A percentile compares a stretch with the other conserved stretches of the same genome.
These are phyloP conservation scores for Phyllachora maydis DNA, from an alignment of 2,329 filamentous ascomycete species.

Conservation along the genomic window DNA sequence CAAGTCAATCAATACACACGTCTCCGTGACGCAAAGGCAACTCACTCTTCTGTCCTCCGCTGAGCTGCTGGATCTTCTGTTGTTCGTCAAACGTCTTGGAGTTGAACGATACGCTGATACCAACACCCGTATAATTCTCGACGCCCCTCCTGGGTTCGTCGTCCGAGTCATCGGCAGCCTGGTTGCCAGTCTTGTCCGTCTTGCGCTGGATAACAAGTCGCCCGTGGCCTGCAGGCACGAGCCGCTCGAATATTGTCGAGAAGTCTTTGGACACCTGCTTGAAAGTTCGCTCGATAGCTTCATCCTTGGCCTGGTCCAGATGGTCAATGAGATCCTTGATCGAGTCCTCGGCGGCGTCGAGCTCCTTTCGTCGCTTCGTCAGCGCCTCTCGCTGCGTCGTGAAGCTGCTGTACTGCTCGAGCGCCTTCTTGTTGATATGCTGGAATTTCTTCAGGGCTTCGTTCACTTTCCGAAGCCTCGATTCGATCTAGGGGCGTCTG, in stretches of 20 bases:
- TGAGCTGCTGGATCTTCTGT: slow-evolving; percentile 91
- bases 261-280: slow-evolving; percentile 94
- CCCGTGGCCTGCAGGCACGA: slow-evolving; percentile 85
- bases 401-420: slow-evolving; percentile 97
- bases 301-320: slow-evolving; percentile 87
- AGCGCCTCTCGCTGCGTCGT: slow-evolving; percentile 79
- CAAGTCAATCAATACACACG: too few relatives aligned
- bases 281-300: slow-evolving; percentile 95
- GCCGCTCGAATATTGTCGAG: slow-evolving; percentile 76
- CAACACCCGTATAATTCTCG: slow-evolving; percentile 91
- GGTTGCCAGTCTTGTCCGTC: slow-evolving; percentile 44
- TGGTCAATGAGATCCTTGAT: slow-evolving; percentile 87
- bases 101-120: slow-evolving; percentile 96
- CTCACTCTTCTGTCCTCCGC: slow-evolving; percentile 92
- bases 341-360: slow-evolving; percentile 67
- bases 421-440: slow-evolving; percentile 98
- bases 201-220: slow-evolving; percentile 83
- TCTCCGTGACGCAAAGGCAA: not conserved
- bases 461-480: slow-evolving; percentile 74
- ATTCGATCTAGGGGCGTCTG: slow-evolving; percentile 18
- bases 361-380: slow-evolving; percentile 64
- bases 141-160: slow-evolving; percentile 51
- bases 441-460: slow-evolving; percentile 90
- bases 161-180: slow-evolving; percentile 36
- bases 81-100: slow-evolving; percentile 90